Conservation (phyloP, 2,329 filamentous ascomycete genomes). For the Ophiocordyceps sinensis region DNA sequence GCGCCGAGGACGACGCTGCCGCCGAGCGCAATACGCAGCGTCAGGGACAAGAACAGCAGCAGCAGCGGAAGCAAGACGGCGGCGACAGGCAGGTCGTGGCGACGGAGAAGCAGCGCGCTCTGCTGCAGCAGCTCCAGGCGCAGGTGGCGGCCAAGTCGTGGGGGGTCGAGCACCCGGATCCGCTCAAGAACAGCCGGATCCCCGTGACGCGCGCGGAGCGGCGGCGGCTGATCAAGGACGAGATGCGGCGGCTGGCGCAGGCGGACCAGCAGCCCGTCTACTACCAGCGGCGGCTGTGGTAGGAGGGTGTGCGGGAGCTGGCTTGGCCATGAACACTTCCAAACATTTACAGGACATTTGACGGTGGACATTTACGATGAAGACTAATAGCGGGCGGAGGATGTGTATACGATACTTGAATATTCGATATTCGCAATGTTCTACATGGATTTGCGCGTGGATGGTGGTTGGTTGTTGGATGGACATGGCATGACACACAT, state of each 20-base stretch:
- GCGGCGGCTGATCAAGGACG: conserved; percentile 42
- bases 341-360: neutral
- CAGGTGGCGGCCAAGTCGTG: conserved; percentile 18
- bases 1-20: neutral
- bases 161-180: conserved; percentile 20
- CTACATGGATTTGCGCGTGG: no score
- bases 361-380: no score
- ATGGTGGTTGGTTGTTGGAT: no score
- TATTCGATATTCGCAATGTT: no score
- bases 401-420: no score
- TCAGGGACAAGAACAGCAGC: conserved; percentile 4
- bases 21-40: neutral
- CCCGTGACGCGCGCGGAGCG: conserved; percentile 38
- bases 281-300: conserved; percentile 43
- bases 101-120: conserved; percentile 13
- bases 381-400: no score
- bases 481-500: no score
- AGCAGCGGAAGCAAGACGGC: conserved; percentile 3
- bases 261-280: conserved; percentile 27
- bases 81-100: conserved; percentile 6
- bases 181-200: conserved; percentile 24
- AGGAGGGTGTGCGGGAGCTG: neutral
- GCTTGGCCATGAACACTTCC: neutral
- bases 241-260: conserved; percentile 34
- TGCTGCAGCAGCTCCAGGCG: conserved; percentile 17